phyloP scores from a whole-genome alignment of 1,284 basidiomycete species.

The Pulveroboletus sp. region DNA sequence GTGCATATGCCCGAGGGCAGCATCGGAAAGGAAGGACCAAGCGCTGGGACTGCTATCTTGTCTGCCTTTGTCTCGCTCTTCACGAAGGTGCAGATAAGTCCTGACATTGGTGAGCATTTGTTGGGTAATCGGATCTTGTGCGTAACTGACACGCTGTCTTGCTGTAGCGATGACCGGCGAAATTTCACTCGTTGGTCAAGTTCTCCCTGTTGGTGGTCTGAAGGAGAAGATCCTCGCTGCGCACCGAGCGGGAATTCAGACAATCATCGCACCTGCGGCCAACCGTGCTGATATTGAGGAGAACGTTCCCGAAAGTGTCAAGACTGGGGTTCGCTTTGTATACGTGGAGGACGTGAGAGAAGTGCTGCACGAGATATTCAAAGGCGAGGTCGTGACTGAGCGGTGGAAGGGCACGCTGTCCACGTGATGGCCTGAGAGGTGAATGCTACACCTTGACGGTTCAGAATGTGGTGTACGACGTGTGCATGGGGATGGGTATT shows the following conservation, averaged over 20 bases:
- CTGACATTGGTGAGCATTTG: slow-evolving; percentile 75
- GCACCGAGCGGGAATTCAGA: slow-evolving; percentile 91
- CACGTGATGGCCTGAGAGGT: slow-evolving; percentile 10
- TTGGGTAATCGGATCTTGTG: no score
- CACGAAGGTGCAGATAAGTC: slow-evolving; percentile 78
- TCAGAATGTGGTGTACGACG: neutral
- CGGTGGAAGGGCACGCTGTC: slow-evolving; percentile 65
- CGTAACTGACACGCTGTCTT: slow-evolving; percentile 3
- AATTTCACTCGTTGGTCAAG: slow-evolving; percentile 89
- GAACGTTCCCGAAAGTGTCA: slow-evolving; percentile 93
- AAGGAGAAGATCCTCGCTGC: slow-evolving; percentile 97
- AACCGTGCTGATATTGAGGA: slow-evolving; percentile 93
- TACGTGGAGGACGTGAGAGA: slow-evolving; percentile 91
- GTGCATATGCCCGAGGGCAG: slow-evolving; percentile 97
- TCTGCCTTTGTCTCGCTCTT: slow-evolving; percentile 91
- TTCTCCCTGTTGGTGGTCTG: slow-evolving; percentile 89
- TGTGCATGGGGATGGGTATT: neutral
- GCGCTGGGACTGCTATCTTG: slow-evolving; percentile 91
- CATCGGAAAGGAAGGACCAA: slow-evolving; percentile 97
- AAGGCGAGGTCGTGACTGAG: slow-evolving; percentile 56
- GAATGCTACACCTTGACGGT: neutral
- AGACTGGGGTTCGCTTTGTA: slow-evolving; percentile 89
- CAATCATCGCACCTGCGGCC: slow-evolving; percentile 83
- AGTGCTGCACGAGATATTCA: slow-evolving; percentile 85
- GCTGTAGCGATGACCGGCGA: slow-evolving; percentile 91